These are phyloP conservation scores for Spergularia azorica DNA, from an alignment of 179 eudicot species.

Conservation along the genomic window DNA sequence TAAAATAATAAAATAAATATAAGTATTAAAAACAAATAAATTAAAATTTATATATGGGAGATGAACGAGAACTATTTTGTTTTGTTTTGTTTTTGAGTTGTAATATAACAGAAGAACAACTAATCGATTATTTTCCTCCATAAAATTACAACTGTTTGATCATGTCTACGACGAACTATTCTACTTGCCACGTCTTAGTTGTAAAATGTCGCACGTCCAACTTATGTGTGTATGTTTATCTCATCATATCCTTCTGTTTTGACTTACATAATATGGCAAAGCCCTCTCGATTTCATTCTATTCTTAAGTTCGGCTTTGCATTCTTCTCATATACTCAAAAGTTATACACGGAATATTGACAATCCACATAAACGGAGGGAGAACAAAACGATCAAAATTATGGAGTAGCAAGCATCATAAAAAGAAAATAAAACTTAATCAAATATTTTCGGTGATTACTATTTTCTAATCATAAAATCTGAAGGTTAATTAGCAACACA, in stretches of 20 bases:
- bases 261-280: neutral
- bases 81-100: too few relatives aligned
- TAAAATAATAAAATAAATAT: neutral
- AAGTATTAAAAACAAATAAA: neutral
- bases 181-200: constrained; percentile 36
- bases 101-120: neutral
- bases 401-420: too few relatives aligned
- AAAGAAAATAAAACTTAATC: too few relatives aligned
- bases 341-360: too few relatives aligned
- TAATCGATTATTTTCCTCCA: constrained; percentile 12
- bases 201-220: constrained; percentile 28
- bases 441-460: too few relatives aligned
- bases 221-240: neutral
- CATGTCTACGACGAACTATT: constrained; percentile 40
- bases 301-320: too few relatives aligned
- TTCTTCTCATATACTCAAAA: too few relatives aligned
- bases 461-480: too few relatives aligned
- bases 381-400: too few relatives aligned
- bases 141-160: constrained; percentile 19
- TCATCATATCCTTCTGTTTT: neutral
- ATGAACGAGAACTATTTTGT: neutral
- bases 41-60: neutral
- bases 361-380: too few relatives aligned
- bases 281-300: too few relatives aligned
- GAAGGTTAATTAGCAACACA: too few relatives aligned